These are phyloP conservation scores for Apiospora malaysiana DNA, from an alignment of 2,329 filamentous ascomycete species.

Conservation along the genomic window DNA sequence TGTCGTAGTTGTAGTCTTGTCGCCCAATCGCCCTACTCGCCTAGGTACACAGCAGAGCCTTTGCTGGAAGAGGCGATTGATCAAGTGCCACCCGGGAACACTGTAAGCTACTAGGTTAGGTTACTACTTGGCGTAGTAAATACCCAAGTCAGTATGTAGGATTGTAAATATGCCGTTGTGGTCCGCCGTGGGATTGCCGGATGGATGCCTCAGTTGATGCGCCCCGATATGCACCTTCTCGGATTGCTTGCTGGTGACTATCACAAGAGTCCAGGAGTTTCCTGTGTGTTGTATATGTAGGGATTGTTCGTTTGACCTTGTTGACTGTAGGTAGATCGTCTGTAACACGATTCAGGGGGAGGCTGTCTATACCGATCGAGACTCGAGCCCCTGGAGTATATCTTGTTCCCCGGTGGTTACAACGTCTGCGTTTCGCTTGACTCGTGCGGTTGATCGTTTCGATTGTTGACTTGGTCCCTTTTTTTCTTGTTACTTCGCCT, in stretches of 20 bases:
- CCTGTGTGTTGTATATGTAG: too few species aligned
- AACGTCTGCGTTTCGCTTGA: slow-evolving; percentile 8
- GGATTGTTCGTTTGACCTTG: neutral
- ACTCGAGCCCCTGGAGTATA: neutral
- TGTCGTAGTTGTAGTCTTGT: too few species aligned
- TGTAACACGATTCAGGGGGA: neutral
- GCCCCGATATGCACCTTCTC: neutral
- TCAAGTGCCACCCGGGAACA: neutral
- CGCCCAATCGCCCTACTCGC: neutral
- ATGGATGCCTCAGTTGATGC: neutral
- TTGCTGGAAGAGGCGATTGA: slow-evolving; percentile 3
- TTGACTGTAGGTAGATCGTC: neutral
- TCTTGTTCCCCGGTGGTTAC: neutral
- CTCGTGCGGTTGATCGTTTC: neutral
- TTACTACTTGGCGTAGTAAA: neutral
- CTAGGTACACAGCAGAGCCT: neutral
- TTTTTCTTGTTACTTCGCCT: neutral
- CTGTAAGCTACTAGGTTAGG: neutral
- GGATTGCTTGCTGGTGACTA: neutral
- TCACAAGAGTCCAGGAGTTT: neutral
- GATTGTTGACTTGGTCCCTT: neutral
- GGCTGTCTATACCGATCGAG: neutral
- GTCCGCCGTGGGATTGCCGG: neutral
- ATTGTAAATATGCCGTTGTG: neutral
- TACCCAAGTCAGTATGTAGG: neutral